Evolutionary conservation across 441 rosid genomes (phyloP), one percentile per base, ranked within the genome.

Genomic region (Melastoma candidum): DNA sequence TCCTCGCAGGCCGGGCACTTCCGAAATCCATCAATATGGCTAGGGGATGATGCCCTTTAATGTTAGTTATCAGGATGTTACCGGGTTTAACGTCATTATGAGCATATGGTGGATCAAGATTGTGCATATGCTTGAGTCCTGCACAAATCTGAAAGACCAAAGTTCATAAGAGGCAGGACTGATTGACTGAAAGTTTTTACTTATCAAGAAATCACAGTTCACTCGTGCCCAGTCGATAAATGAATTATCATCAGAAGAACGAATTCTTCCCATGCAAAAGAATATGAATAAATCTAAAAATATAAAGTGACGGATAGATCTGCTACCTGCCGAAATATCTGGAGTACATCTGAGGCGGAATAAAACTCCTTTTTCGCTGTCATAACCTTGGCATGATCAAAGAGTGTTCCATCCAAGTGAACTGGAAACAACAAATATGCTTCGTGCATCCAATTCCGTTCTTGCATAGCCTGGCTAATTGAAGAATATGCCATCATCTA

Each of bases 1-100:
- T 87, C 67, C 86, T 74, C 52, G 95, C 85, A 51, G 92, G 96
- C 55, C 89, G 79, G 61, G 96, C 79, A 63, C 99, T 90, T 48
- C 99, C 97, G 59, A 94, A 94, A 72, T 94, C 99, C 99, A 94
- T 94, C 84, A 94, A 71, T 63, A 87, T 87, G 6, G 97, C 96
- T 26, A 81, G 75, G 11, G 95, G 99, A 7, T 85, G 67, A 54
- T 80, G 83, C 48, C 96, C 97, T 68, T 83, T 87, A 73, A 86
- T 90, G 56, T 60, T 82, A 29, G 96, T 82, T 71, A 94, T 71
- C 53, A 94, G 95, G 65, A 94, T 77, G 70, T 94, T 94, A 13
- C 99, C 99, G 54, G 99, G 95, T 74, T 94, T 94, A 57, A 94
- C 94, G 79, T 94, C 99, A 79, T 94, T 90, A 77, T 94, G 99